These are phyloP conservation scores for Dryadomyces quercus-mongolicae DNA, from an alignment of 2,329 filamentous ascomycete genomes.

Conservation along the genomic window DNA sequence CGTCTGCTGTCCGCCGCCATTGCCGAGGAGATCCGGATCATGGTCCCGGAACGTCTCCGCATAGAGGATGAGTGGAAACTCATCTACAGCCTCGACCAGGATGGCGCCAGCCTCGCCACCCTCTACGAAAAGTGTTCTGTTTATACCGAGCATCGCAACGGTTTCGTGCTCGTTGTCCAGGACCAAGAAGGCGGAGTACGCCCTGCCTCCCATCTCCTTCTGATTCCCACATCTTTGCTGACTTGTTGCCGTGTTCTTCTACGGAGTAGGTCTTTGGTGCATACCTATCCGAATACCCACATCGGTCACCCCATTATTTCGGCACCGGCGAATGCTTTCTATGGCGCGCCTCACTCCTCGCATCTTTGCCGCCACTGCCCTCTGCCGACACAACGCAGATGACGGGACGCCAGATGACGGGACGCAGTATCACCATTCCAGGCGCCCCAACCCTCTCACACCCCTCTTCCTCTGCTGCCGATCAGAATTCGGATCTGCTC, in stretches of 20 bases:
- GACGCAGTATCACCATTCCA: constrained; percentile 29
- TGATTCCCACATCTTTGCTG: not conserved
- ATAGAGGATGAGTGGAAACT: constrained; percentile 79
- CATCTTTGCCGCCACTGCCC: constrained; percentile 58
- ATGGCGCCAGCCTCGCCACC: constrained; percentile 78
- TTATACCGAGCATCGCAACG: constrained; percentile 58
- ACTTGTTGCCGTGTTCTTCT: not conserved
- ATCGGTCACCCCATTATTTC: constrained; percentile 73
- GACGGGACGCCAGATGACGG: constrained; percentile 26
- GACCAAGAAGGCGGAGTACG: constrained; percentile 65
- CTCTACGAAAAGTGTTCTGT: constrained; percentile 69
- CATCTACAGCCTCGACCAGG: constrained; percentile 80
- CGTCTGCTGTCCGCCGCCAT: constrained; percentile 59
- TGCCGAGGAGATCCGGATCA: constrained; percentile 84
- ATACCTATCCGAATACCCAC: constrained; percentile 82
- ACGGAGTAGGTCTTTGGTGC: constrained; percentile 76
- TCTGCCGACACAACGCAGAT: constrained; percentile 39
- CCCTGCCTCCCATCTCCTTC: too few relatives aligned
- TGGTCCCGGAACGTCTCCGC: constrained; percentile 77
- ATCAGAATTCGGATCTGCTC: constrained; percentile 5
- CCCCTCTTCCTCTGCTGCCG: constrained; percentile 2
- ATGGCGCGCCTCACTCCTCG: constrained; percentile 62
- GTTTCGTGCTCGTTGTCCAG: constrained; percentile 79
- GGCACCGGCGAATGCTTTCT: constrained; percentile 95
- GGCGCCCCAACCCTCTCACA: constrained; percentile 11